Percentiles rank a stretch among this genome's conserved stretches.
Conservation (phyloP, 1,284 basidiomycete species). For the Ganoderma lingzhi region DNA sequence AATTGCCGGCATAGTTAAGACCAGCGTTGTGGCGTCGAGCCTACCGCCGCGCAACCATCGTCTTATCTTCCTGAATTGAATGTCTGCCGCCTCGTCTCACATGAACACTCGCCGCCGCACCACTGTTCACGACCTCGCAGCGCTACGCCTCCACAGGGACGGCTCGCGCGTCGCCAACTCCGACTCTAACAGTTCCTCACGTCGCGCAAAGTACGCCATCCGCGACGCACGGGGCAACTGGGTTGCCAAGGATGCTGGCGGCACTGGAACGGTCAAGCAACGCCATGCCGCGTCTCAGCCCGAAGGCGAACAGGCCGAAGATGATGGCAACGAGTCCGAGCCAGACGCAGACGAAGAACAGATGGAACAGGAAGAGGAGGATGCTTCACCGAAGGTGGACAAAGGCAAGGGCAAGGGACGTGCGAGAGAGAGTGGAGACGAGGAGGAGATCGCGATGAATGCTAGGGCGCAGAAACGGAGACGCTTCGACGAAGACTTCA, state of each 20-base stretch:
- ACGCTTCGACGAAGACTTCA: conserved; percentile 49
- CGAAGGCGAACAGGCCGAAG: conserved; percentile 17
- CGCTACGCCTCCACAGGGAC: conserved; percentile 66
- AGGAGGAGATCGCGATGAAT: conserved; percentile 23
- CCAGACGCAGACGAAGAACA: conserved; percentile 30
- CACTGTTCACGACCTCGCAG: conserved; percentile 66
- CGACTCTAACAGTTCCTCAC: conserved; percentile 39
- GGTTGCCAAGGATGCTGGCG: conserved; percentile 47
- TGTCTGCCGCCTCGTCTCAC: neutral
- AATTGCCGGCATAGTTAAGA: neutral
- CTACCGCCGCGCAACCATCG: neutral
- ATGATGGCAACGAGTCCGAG: conserved; percentile 31
- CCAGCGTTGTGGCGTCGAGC: neutral
- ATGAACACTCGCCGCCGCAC: conserved; percentile 57
- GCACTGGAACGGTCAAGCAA: conserved; percentile 40
- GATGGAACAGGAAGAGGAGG: conserved; percentile 9
- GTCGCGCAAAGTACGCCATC: conserved; percentile 35
- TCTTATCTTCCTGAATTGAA: neutral
- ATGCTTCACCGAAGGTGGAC: conserved; percentile 21
- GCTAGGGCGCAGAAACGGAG: conserved; percentile 47
- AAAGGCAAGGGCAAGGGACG: conserved; percentile 43
- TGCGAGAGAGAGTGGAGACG: conserved; percentile 31
- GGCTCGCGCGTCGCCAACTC: conserved; percentile 62
- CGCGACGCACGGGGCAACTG: conserved; percentile 44
- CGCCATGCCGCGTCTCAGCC: conserved; percentile 26